These are phyloP conservation scores for Coemansia sp. DNA, from an alignment of 192 early-diverging fungal species.

Conservation along the genomic window DNA sequence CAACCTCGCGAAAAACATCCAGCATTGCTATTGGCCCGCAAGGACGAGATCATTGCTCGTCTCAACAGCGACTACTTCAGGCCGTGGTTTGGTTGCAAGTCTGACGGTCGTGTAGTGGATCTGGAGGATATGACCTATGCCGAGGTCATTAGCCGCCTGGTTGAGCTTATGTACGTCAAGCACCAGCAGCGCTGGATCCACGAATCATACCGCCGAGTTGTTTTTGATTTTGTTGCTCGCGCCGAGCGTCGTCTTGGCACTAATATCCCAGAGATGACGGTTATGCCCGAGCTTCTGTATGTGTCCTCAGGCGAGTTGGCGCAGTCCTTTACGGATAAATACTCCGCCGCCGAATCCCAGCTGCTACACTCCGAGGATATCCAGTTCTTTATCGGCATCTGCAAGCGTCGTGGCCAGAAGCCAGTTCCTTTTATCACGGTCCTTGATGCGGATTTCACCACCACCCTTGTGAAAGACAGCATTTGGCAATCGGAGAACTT, in stretches of 20 bases:
- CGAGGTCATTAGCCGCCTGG: conserved; percentile 80
- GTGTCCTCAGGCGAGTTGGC: conserved; percentile 33
- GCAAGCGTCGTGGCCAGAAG: conserved; percentile 65
- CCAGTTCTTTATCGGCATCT: conserved; percentile 48
- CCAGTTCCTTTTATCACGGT: conserved; percentile 91
- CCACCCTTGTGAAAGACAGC: conserved; percentile 91
- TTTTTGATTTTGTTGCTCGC: conserved; percentile 81
- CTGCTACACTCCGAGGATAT: conserved; percentile 45
- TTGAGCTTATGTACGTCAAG: conserved; percentile 82
- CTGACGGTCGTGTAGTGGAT: conserved; percentile 73
- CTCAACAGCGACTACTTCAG: conserved; percentile 75
- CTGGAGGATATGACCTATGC: conserved; percentile 94
- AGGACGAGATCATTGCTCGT: conserved; percentile 87
- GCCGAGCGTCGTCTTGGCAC: conserved; percentile 72
- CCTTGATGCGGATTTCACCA: conserved; percentile 87
- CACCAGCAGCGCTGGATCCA: conserved; percentile 86
- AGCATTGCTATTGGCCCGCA: conserved; percentile 63
- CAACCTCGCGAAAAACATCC: conserved; percentile 84
- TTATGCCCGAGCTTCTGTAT: not conserved
- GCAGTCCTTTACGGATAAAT: conserved; percentile 7
- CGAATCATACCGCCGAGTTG: conserved; percentile 65
- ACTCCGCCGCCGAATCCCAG: conserved; percentile 22
- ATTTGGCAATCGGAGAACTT: conserved; percentile 90
- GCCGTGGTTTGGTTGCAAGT: conserved; percentile 94
- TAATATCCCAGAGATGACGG: not conserved